Conservation (phyloP, 1,284 basidiomycete species). For the Rhodofomes roseus region DNA sequence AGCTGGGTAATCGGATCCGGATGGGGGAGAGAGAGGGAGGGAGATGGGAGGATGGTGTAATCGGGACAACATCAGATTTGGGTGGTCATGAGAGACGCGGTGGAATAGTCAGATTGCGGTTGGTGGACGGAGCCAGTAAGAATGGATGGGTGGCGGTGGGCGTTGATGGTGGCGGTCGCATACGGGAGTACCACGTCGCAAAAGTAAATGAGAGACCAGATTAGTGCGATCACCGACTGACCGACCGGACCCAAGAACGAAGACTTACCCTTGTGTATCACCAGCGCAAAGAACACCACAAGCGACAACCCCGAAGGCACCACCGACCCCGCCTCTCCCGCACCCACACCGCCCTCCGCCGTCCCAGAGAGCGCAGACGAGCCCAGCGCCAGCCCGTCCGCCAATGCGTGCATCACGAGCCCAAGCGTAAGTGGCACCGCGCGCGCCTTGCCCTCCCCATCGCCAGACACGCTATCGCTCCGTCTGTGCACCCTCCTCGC, state of each 20-base stretch:
- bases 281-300: constrained; percentile 83
- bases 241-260: neutral
- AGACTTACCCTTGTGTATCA: constrained; percentile 82
- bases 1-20: constrained; percentile 42
- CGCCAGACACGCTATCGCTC: neutral
- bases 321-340: constrained; percentile 11
- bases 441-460: constrained; percentile 17
- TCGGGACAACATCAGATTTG: no score
- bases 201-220: neutral
- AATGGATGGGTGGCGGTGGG: neutral
- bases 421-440: constrained; percentile 80
- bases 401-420: constrained; percentile 80
- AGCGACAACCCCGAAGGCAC: constrained; percentile 54
- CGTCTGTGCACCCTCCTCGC: neutral
- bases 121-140: constrained; percentile 2
- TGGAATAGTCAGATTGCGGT: no score
- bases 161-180: neutral
- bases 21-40: neutral
- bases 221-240: no score
- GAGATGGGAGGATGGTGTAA: no score
- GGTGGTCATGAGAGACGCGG: no score
- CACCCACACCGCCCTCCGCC: constrained; percentile 15
- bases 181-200: neutral
- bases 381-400: constrained; percentile 89
- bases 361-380: constrained; percentile 55